Percentiles rank a stretch among this genome's conserved stretches.
Conservation (phyloP, 73 alveolate species). For the Symbiodinium natans region DNA sequence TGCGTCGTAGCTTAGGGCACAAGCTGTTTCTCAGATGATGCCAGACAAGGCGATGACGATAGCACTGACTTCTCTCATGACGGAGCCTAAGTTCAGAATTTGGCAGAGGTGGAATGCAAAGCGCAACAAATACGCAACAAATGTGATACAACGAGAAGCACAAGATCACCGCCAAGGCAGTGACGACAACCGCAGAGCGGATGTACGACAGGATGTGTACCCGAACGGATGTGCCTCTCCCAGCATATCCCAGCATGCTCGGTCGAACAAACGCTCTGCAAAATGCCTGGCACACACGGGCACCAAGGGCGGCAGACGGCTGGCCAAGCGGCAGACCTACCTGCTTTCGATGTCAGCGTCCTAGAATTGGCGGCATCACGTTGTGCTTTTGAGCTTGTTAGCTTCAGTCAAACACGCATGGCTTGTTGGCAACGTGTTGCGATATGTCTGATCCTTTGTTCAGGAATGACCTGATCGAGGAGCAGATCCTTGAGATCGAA, state of each 20-base stretch:
- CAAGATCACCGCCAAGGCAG: not conserved
- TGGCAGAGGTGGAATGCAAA: not conserved
- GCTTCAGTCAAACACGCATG: too few species aligned
- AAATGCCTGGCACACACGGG: too few species aligned
- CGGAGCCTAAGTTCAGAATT: not conserved
- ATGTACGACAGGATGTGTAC: constrained; percentile 76
- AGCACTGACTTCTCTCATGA: constrained; percentile 37
- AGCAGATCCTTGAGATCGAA: constrained; percentile 50
- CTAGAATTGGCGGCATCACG: too few species aligned
- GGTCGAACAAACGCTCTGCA: too few species aligned
- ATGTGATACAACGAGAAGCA: not conserved
- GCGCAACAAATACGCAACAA: not conserved
- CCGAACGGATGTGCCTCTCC: constrained; percentile 15
- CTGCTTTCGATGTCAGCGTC: constrained; percentile 26
- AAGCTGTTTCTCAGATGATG: not conserved
- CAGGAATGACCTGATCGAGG: constrained; percentile 76
- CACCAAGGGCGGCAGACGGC: constrained; percentile 63
- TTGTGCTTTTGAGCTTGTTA: too few species aligned
- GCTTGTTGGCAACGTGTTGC: too few species aligned
- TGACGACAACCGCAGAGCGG: constrained; percentile 53
- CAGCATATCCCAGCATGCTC: too few species aligned
- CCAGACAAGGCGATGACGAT: constrained; percentile 17
- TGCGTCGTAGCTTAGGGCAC: not conserved
- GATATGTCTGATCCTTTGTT: too few species aligned
- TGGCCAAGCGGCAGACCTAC: constrained; percentile 75